Conservation (phyloP, 2,329 filamentous ascomycete species). For the Ceratocystis destructans region DNA sequence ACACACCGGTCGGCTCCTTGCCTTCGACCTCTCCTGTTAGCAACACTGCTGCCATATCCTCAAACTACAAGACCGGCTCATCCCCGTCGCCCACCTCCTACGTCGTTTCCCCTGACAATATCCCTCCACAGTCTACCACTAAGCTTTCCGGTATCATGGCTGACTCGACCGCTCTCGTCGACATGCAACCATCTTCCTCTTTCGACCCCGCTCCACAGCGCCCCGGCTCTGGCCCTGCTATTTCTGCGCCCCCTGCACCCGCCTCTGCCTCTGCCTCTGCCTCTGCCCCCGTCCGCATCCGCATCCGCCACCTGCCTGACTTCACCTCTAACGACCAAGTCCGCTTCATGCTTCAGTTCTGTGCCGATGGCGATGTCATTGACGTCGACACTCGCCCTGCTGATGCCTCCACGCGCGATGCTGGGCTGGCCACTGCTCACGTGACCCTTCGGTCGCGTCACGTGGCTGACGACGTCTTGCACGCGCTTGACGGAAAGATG, state of each 20-base stretch:
- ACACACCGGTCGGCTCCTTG: constrained; percentile 10
- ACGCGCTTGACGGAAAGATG: constrained; percentile 18
- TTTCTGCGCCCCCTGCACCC: too few species aligned
- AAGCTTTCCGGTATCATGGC: constrained; percentile 15
- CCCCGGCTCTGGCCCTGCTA: too few species aligned
- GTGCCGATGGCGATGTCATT: constrained; percentile 14
- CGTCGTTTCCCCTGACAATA: background rate
- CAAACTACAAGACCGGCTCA: background rate
- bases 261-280: background rate
- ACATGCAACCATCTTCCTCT: background rate
- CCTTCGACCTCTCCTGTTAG: constrained; percentile 8
- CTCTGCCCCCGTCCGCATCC: constrained; percentile 7
- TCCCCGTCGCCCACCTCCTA: background rate
- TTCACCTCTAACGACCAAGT: constrained; percentile 12
- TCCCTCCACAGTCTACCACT: background rate
- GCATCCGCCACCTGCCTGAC: constrained; percentile 14
- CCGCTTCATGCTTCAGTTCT: constrained; percentile 17
- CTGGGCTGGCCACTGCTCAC: constrained; percentile 11
- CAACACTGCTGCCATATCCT: background rate
- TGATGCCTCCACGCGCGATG: constrained; percentile 4
- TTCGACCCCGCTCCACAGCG: constrained; percentile 19
- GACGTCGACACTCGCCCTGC: constrained; percentile 13
- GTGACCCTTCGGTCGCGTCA: constrained; percentile 16
- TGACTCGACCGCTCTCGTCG: constrained; percentile 3
- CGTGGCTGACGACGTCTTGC: constrained; percentile 13